These are phyloP conservation scores for Astrothelium macrocarpum DNA, from an alignment of 495 filamentous ascomycete genomes.

Conservation along the genomic window DNA sequence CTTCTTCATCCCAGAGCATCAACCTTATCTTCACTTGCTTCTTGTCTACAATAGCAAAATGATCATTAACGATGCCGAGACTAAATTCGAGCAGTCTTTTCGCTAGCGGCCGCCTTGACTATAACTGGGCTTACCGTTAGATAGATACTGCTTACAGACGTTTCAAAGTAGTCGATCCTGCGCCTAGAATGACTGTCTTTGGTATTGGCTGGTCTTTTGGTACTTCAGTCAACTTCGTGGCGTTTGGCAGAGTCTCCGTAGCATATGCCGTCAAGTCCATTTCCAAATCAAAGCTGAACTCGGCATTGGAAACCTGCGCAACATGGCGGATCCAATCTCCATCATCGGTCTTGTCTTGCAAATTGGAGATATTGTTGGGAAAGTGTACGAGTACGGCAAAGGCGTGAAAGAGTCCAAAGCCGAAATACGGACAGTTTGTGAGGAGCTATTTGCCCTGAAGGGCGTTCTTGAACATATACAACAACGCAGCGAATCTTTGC, in stretches of 20 bases:
- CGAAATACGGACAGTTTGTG: background rate
- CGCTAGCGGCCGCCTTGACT: background rate
- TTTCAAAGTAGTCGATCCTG: background rate
- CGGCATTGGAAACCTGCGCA: too few species aligned
- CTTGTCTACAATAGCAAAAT: background rate
- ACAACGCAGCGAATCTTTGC: background rate
- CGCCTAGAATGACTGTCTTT: background rate
- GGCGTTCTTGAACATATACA: constrained; percentile 8
- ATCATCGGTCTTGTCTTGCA: constrained; percentile 1
- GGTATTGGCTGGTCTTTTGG: background rate
- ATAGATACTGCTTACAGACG: background rate
- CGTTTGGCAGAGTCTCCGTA: too few species aligned
- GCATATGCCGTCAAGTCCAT: too few species aligned
- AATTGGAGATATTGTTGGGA: constrained; percentile 5
- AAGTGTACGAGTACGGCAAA: constrained; percentile 7
- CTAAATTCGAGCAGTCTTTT: background rate
- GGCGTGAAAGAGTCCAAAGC: constrained; percentile 2
- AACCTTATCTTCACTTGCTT: constrained; percentile 6
- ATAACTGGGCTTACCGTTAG: background rate
- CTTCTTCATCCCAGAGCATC: background rate
- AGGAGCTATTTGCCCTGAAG: constrained; percentile 11
- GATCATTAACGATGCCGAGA: constrained; percentile 5
- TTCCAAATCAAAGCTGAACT: too few species aligned
- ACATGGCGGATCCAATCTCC: constrained; percentile 8
- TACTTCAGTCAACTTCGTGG: background rate